These are phyloP conservation scores for Ophiosphaerella herpotricha DNA, from an alignment of 2,329 filamentous ascomycete genomes.

Conservation along the genomic window DNA sequence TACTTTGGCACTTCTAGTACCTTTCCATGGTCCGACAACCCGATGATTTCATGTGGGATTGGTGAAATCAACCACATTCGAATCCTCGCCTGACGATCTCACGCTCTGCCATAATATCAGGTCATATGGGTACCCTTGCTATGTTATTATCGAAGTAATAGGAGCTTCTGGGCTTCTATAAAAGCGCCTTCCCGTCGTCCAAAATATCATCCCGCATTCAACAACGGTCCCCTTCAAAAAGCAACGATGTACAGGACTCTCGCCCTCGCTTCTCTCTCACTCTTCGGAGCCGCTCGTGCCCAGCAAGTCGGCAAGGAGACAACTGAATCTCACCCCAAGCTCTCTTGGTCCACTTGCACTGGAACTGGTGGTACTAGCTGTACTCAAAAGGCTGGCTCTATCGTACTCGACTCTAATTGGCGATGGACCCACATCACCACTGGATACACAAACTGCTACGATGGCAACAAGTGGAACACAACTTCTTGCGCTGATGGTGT, in stretches of 20 bases:
- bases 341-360: constrained; percentile 49
- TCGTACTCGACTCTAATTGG: constrained; percentile 57
- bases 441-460: constrained; percentile 57
- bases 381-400: constrained; percentile 40
- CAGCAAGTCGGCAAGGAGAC: constrained; percentile 49
- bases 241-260: constrained; percentile 47
- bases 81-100: constrained; percentile 18
- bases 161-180: constrained; percentile 24
- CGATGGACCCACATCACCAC: constrained; percentile 53
- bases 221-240: constrained; percentile 31
- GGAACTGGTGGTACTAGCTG: constrained; percentile 47
- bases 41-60: constrained; percentile 32
- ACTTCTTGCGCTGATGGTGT: constrained; percentile 47
- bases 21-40: constrained; percentile 34
- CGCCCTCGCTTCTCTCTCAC: constrained; percentile 47
- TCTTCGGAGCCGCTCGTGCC: constrained; percentile 46
- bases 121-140: constrained; percentile 20
- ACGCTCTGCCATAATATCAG: constrained; percentile 21
- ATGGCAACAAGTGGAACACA: constrained; percentile 50
- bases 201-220: constrained; percentile 28
- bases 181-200: constrained; percentile 18
- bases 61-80: constrained; percentile 20
- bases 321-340: constrained; percentile 49
- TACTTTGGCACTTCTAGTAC: constrained; percentile 25
- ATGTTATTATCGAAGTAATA: constrained; percentile 15